These are phyloP conservation scores for Orbilia oligospora DNA, from an alignment of 2,329 filamentous ascomycete species.

Conservation along the genomic window DNA sequence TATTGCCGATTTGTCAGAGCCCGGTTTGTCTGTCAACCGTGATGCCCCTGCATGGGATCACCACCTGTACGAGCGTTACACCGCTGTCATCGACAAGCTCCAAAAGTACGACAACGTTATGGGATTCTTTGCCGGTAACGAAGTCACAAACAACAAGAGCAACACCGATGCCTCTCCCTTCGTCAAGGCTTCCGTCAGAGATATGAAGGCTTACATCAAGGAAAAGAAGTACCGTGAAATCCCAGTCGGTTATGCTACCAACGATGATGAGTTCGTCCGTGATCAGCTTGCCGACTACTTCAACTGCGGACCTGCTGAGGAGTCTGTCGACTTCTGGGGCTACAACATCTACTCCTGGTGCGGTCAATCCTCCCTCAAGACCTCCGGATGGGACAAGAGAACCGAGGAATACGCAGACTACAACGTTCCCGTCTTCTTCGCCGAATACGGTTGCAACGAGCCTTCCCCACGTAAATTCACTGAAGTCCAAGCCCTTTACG, in stretches of 20 bases:
- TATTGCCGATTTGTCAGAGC: conserved; percentile 89
- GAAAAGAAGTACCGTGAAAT: conserved; percentile 81
- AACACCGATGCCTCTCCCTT: conserved; percentile 93
- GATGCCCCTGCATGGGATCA: conserved; percentile 83
- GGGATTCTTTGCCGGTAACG: conserved; percentile 98
- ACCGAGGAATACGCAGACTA: conserved; percentile 89
- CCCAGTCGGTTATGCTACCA: conserved; percentile 95
- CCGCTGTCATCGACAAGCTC: conserved; percentile 83
- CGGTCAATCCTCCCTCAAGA: conserved; percentile 81
- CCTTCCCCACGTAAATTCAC: conserved; percentile 80
- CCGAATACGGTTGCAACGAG: conserved; percentile 95
- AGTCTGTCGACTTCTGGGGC: conserved; percentile 94
- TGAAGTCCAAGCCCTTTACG: conserved; percentile 87
- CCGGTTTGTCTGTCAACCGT: conserved; percentile 86
- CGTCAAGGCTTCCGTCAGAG: conserved; percentile 97
- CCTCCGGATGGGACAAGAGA: conserved; percentile 85
- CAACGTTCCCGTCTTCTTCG: conserved; percentile 96
- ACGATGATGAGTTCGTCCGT: conserved; percentile 89
- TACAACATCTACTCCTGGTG: conserved; percentile 99
- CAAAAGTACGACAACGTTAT: conserved; percentile 89
- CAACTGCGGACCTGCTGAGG: conserved; percentile 81
- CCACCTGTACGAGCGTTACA: conserved; percentile 84
- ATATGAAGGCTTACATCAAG: conserved; percentile 95
- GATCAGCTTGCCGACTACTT: conserved; percentile 89
- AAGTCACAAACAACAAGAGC: conserved; percentile 89